Conservation (phyloP, 2,329 filamentous ascomycete genomes). For the Mariannaea elegans region DNA sequence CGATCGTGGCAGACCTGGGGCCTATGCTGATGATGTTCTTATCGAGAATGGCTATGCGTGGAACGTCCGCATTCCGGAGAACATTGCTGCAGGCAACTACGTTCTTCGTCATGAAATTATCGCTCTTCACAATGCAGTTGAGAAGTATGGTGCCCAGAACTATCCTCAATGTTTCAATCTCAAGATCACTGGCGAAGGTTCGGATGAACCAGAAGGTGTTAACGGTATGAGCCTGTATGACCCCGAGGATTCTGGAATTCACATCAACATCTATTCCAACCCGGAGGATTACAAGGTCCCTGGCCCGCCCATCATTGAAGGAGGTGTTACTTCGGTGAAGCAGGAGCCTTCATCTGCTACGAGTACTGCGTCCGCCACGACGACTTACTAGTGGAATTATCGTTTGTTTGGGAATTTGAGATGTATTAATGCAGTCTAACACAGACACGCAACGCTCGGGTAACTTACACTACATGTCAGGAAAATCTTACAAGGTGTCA, state of each 20-base stretch:
- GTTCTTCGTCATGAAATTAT: conserved; percentile 66
- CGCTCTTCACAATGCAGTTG: conserved; percentile 58
- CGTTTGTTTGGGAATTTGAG: neutral
- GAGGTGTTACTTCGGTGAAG: conserved; percentile 37
- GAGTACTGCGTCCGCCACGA: conserved; percentile 35
- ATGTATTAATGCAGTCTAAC: neutral
- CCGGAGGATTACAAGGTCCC: conserved; percentile 43
- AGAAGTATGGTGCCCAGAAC: conserved; percentile 55
- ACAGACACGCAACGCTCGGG: neutral
- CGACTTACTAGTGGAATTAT: conserved; percentile 22
- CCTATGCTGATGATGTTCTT: conserved; percentile 54
- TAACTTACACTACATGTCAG: neutral
- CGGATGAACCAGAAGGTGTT: conserved; percentile 43
- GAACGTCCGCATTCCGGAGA: conserved; percentile 58
- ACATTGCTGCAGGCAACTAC: conserved; percentile 60
- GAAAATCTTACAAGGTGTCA: neutral
- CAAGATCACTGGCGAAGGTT: conserved; percentile 53
- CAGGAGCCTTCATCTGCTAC: conserved; percentile 38
- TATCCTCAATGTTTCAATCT: conserved; percentile 64
- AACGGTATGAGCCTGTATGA: conserved; percentile 50
- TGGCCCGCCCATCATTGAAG: conserved; percentile 42
- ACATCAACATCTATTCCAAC: conserved; percentile 46
- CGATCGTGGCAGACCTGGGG: conserved; percentile 46
- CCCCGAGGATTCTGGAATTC: conserved; percentile 45
- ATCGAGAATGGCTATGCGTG: conserved; percentile 61